Conservation (phyloP, 495 filamentous ascomycete genomes). For the Xylaria acuta region DNA sequence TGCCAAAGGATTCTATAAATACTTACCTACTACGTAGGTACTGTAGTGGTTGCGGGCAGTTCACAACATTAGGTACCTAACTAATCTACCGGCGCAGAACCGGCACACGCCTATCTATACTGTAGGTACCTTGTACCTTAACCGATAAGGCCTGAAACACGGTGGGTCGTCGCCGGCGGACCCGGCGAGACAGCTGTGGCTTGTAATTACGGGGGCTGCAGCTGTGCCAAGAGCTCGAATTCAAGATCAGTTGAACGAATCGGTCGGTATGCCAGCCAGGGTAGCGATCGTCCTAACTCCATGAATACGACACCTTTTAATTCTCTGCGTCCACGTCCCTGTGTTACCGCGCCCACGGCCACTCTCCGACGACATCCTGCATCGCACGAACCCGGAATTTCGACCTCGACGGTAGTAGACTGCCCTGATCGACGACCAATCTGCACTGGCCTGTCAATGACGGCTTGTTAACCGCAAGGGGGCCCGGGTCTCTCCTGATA, state of each 20-base stretch:
- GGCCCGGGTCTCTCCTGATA: constrained; percentile 25
- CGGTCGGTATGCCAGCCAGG: background rate
- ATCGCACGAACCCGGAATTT: background rate
- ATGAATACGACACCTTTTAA: constrained; percentile 39
- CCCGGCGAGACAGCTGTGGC: constrained; percentile 5
- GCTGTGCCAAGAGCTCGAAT: constrained; percentile 20
- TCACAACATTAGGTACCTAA: too few species aligned
- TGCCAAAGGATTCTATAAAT: background rate
- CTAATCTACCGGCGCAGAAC: background rate
- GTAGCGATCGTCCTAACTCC: constrained; percentile 32
- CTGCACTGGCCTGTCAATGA: constrained; percentile 21
- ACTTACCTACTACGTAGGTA: too few species aligned
- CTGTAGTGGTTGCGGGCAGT: background rate
- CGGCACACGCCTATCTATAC: background rate
- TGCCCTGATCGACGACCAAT: background rate
- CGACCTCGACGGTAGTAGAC: background rate
- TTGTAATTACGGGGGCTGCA: constrained; percentile 7
- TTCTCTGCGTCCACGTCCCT: constrained; percentile 30
- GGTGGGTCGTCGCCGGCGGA: constrained; percentile 3
- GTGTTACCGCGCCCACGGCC: constrained; percentile 20
- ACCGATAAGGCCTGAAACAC: constrained; percentile 16
- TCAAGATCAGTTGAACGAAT: constrained; percentile 18
- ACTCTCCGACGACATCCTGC: background rate
- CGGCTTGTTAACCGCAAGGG: constrained; percentile 25
- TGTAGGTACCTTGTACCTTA: background rate